Evolutionary conservation across 768 basidiomycete species (phyloP).

Genomic region (Daedalea quercina): DNA sequence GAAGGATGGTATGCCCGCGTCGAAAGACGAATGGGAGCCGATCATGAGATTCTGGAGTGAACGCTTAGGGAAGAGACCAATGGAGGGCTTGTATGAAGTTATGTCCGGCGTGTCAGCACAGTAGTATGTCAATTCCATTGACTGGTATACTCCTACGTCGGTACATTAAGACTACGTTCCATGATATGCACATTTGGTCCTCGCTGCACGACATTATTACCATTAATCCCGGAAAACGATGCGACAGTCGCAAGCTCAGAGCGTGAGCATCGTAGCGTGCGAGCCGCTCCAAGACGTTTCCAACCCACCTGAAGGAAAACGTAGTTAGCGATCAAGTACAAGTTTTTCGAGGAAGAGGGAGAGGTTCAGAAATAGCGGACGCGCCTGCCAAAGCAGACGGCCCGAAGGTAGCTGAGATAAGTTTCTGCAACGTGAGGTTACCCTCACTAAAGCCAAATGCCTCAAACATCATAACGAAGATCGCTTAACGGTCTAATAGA

Average conservation of each 20-base stretch:
- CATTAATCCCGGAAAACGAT: too few species aligned
- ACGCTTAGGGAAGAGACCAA: conserved; percentile 45
- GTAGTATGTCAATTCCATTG: neutral
- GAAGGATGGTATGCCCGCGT: conserved; percentile 66
- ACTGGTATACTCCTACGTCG: neutral
- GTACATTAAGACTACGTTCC: neutral
- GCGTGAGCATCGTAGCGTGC: too few species aligned
- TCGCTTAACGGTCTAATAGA: neutral
- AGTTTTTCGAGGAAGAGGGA: neutral
- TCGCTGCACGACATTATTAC: too few species aligned
- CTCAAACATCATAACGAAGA: conserved; percentile 70
- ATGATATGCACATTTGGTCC: too few species aligned
- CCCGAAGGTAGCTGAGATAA: conserved; percentile 90
- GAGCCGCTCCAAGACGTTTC: too few species aligned
- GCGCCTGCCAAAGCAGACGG: conserved; percentile 32
- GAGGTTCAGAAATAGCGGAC: conserved; percentile 41
- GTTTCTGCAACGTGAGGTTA: conserved; percentile 65
- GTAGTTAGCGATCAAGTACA: neutral
- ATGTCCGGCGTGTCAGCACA: conserved; percentile 29
- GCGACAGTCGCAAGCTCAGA: too few species aligned
- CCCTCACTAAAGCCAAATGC: conserved; percentile 87
- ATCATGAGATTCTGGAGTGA: conserved; percentile 89
- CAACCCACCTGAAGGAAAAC: too few species aligned
- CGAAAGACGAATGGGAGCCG: conserved; percentile 72
- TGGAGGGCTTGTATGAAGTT: conserved; percentile 63